These are phyloP conservation scores for Mycosphaerella sp. DNA, from an alignment of 2,329 filamentous ascomycete genomes.

Conservation along the genomic window DNA sequence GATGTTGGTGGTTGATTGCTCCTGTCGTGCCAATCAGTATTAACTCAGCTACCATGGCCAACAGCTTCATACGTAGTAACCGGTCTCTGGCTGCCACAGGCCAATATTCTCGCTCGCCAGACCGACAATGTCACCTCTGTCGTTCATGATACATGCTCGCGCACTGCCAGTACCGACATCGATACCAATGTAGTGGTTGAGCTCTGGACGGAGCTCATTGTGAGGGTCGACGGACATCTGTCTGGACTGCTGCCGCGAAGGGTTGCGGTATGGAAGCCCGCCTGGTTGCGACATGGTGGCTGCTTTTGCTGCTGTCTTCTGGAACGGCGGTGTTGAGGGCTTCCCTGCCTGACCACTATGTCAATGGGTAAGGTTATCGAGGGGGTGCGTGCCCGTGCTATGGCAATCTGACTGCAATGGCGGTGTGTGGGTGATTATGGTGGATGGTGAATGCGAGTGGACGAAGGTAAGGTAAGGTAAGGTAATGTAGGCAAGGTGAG, in stretches of 20 bases:
- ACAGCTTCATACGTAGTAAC: conserved; percentile 45
- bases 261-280: conserved; percentile 31
- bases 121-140: conserved; percentile 75
- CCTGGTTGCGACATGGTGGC: conserved; percentile 9
- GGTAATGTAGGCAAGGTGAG: not conserved
- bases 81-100: conserved; percentile 49
- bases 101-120: conserved; percentile 49
- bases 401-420: not conserved
- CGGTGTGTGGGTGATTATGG: not conserved
- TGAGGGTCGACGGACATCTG: conserved; percentile 48
- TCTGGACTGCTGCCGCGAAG: conserved; percentile 38
- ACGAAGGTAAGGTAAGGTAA: not conserved
- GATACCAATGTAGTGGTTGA: conserved; percentile 70
- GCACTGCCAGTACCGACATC: conserved; percentile 96
- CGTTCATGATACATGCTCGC: conserved; percentile 90
- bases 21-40: conserved; percentile 44
- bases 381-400: not conserved
- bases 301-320: not conserved
- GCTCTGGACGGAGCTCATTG: conserved; percentile 52
- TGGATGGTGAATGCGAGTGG: not conserved
- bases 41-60: not conserved
- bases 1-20: conserved; percentile 97
- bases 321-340: not conserved
- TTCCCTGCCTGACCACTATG: conserved; percentile 1
- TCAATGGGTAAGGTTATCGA: not conserved